These are phyloP conservation scores for Sphaerobolus stellatus DNA, from an alignment of 1,284 basidiomycete genomes.

Conservation along the genomic window DNA sequence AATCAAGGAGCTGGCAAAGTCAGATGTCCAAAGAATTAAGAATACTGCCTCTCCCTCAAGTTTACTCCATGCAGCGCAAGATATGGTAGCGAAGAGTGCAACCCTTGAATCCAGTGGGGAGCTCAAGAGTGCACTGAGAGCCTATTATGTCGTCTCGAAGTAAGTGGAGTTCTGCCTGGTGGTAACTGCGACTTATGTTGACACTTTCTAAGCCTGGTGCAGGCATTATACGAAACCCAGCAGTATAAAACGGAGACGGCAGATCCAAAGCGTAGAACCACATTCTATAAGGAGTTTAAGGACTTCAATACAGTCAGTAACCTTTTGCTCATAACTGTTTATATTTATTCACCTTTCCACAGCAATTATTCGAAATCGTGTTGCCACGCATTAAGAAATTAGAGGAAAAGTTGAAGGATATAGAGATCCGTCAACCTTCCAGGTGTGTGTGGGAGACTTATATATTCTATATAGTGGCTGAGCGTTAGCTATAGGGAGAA, in stretches of 20 bases:
- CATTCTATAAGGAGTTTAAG: slow-evolving; percentile 54
- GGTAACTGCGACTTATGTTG: neutral
- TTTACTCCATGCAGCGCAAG: slow-evolving; percentile 59
- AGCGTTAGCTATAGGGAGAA: too few relatives aligned
- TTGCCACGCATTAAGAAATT: slow-evolving; percentile 46
- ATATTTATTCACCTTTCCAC: neutral
- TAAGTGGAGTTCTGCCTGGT: neutral
- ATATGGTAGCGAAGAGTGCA: slow-evolving; percentile 51
- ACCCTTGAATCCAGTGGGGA: slow-evolving; percentile 55
- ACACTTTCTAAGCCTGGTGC: slow-evolving; percentile 43
- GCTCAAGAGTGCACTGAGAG: slow-evolving; percentile 55
- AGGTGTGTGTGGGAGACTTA: too few relatives aligned
- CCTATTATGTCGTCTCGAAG: slow-evolving; percentile 55
- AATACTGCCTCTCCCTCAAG: slow-evolving; percentile 54
- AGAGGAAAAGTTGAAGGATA: slow-evolving; percentile 57
- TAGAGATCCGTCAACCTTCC: too few relatives aligned
- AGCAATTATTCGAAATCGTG: slow-evolving; percentile 46
- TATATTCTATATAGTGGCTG: too few relatives aligned
- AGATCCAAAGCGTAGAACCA: slow-evolving; percentile 42
- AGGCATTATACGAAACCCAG: slow-evolving; percentile 54
- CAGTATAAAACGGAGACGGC: slow-evolving; percentile 54
- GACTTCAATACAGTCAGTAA: slow-evolving; percentile 55
- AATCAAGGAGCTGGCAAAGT: slow-evolving; percentile 63
- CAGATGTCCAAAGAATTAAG: slow-evolving; percentile 50
- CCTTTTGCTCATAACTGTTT: slow-evolving; percentile 8